Base-by-base conservation (phyloP, 371 early-diverging fungal genomes). In the Rhizomucor pusillus region DNA sequence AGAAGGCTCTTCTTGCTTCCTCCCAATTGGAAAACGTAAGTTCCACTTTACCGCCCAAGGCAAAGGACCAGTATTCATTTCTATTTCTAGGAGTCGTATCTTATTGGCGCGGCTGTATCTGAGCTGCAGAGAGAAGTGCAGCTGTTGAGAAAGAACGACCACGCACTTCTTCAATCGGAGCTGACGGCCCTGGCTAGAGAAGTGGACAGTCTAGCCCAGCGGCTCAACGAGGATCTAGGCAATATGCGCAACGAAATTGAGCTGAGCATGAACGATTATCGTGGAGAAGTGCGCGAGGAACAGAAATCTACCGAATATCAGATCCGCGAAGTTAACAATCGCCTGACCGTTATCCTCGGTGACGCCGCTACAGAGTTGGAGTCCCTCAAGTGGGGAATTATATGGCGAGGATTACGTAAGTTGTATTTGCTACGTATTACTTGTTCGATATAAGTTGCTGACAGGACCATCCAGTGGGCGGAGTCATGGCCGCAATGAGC, bases 191-290 rank as follows among this genome's bases (percentile, higher is more conserved):
- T 91, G 16, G 65, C 79, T 39, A 77, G 89, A 16, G 90, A 90
- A 45, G 75, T 92, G 14, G 90, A 91, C 45, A 62, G 72, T 1
- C 53, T 92, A 63, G 77, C 75, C 36, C 87, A 88, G 39, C 78
- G 77, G 33, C 71, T 88, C 24, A 71, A 80, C 12, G 92, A 93
- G 48, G 82, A 85, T 35, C 69, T 90, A 16, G 76, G 79, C 3
- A 76, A 77, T 22, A 56, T 92, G 60, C 88, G 89, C 59, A 71
- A 81, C 5, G 90, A 91, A 13, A 82, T 92, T 22, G 78, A 85
- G n/a, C 88, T 93, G 52, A 91, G 91, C 57, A 60, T 94, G 69
- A 91, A 90, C 66, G 85, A 85, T 63, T 87, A 84, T 60, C 86
- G 88, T 56, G 73, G 88, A 20, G 94, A 93, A 43, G 75, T 80